phyloP scores from a whole-genome alignment of 305 asterid species.

The Ajuga reptans region DNA sequence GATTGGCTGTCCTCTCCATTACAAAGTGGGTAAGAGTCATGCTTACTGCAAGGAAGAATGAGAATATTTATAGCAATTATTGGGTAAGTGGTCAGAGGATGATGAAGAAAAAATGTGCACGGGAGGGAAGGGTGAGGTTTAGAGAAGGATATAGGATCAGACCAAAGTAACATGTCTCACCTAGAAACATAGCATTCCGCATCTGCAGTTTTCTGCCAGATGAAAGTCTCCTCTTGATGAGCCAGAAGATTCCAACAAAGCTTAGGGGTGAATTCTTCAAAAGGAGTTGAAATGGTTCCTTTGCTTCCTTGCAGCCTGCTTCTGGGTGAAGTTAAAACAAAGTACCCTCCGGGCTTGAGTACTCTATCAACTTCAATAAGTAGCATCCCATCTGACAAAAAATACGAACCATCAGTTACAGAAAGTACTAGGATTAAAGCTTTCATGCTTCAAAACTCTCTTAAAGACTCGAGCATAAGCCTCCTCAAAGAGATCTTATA shows the following conservation, averaged over 20 bases:
- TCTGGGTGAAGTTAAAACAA: constrained; percentile 74
- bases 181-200: constrained; percentile 59
- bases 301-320: constrained; percentile 53
- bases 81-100: neutral
- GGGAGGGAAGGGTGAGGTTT: neutral
- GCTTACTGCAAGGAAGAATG: constrained; percentile 33
- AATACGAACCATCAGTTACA: constrained; percentile 28
- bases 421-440: neutral
- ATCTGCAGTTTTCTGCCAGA: constrained; percentile 84
- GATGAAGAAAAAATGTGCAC: neutral
- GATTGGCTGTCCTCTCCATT: constrained; percentile 59
- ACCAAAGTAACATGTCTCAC: constrained; percentile 35
- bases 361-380: constrained; percentile 88
- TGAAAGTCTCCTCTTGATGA: constrained; percentile 70
- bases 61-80: constrained; percentile 11
- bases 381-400: constrained; percentile 63
- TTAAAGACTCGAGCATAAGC: too few species aligned
- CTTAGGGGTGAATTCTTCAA: constrained; percentile 54
- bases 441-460: neutral
- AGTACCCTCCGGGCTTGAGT: constrained; percentile 93
- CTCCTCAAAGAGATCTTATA: neutral
- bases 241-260: constrained; percentile 76
- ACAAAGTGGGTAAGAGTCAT: constrained; percentile 51
- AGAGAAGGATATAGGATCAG: neutral
- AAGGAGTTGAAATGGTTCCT: constrained; percentile 43